Conservation (phyloP, 257 asterid species). For the Fraxinus cuspidata region DNA sequence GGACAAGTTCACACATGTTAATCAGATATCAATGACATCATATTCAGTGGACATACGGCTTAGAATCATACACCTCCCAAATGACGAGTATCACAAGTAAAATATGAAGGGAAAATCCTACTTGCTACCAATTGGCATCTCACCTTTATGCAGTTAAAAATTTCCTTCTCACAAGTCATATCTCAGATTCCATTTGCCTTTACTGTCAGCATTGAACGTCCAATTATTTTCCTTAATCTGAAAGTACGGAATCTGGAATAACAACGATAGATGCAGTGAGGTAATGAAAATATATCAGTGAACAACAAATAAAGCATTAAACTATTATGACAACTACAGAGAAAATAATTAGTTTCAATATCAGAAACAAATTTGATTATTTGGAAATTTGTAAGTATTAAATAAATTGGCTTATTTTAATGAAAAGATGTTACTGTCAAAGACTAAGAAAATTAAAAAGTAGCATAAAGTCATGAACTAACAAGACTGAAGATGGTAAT, state of each 20-base stretch:
- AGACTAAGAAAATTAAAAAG: not conserved
- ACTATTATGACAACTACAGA: too few species aligned
- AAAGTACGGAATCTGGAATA: constrained; percentile 60
- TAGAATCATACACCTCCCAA: not conserved
- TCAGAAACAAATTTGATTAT: not conserved
- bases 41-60: not conserved
- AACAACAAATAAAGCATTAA: not conserved
- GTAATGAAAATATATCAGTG: not conserved
- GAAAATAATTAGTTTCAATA: not conserved
- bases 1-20: not conserved
- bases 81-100: not conserved
- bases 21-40: not conserved
- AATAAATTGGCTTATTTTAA: not conserved
- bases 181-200: constrained; percentile 72
- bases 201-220: constrained; percentile 62
- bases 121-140: constrained; percentile 9
- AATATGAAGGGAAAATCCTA: constrained; percentile 11
- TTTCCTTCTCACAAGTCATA: constrained; percentile 45
- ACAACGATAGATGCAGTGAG: constrained; percentile 12
- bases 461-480: not conserved
- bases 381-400: not conserved
- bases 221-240: constrained; percentile 86
- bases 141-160: constrained; percentile 6
- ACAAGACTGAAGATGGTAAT: too few species aligned
- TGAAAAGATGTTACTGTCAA: not conserved